Evolutionary conservation across 768 basidiomycete genomes (phyloP), one percentile per base, ranked within the genome.

Genomic region (Macrocybe gigantea): DNA sequence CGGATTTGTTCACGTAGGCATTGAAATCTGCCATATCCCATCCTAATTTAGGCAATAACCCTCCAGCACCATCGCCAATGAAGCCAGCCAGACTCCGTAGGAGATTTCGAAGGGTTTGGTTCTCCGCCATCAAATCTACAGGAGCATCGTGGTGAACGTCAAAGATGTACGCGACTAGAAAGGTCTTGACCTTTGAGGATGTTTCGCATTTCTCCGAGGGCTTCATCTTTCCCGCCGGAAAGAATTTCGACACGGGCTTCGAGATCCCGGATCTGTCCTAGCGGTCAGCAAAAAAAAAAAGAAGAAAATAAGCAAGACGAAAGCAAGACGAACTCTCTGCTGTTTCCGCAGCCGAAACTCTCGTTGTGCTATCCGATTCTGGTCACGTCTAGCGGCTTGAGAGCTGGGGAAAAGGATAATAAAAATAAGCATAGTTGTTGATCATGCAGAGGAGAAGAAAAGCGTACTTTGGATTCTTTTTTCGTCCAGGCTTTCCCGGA

Each of bases 241-340:
- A 96, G 77, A 6, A 96, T 83, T 66, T 94, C 93, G n/a, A 96
- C 91, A 39, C 89, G 81, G 13, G 93, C 93, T 68, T 96, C 93
- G 34, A 96, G 80, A 67, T 96, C 93, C 14, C 93, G 88, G 64
- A 96, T 93, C 90, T 96, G 56, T 42, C 22, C 22, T 22, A 2
- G 13, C n/a, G 45, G 34, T 40, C 39, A 52, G 47, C 33, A 31
- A 32, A 50, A 44, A 13, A 38, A 43, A 32, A 33, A 33, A 43
- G 6, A 22, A 11, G 36, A 8, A 44, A 30, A n/a, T 22, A 38
- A 38, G 34, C 22, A 31, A 33, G 34, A 45, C 32, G 33, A 30
- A 51, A 7, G 44, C 14, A 29, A 44, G 7, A 65, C 72, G 49
- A 49, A 85, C 85, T 63, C 85, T 75, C 54, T 94, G 93, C 59